Conservation (phyloP, 805 yeast genomes). For the Hermanozyma aechmeae region DNA sequence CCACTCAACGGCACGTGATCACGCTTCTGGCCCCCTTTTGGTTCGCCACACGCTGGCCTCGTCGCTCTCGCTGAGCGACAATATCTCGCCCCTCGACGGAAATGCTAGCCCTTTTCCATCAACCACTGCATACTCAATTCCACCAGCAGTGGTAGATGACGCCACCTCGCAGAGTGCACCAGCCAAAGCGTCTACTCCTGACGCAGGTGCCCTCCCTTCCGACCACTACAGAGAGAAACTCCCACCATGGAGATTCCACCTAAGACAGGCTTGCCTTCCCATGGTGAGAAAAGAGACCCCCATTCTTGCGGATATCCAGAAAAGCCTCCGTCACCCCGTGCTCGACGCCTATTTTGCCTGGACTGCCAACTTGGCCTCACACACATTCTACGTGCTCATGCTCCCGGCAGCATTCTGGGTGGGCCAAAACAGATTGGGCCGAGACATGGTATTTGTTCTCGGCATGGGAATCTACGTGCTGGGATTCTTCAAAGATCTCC, state of each 20-base stretch:
- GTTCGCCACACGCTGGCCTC: too few species aligned
- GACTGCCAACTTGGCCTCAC: constrained; percentile 86
- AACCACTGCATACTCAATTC: too few species aligned
- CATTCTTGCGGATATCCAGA: constrained; percentile 49
- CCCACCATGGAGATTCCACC: constrained; percentile 42
- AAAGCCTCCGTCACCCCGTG: constrained; percentile 32
- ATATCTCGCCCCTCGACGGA: too few species aligned
- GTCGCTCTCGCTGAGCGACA: too few species aligned
- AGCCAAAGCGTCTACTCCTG: constrained; percentile 19
- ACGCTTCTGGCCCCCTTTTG: too few species aligned
- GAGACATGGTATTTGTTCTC: constrained; percentile 52
- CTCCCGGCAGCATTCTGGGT: constrained; percentile 82
- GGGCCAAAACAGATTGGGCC: constrained; percentile 47
- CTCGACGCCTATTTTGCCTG: constrained; percentile 75
- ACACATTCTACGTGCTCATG: constrained; percentile 85
- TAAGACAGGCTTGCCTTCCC: constrained; percentile 48
- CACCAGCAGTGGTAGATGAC: too few species aligned
- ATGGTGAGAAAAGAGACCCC: constrained; percentile 58
- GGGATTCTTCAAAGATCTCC: constrained; percentile 72
- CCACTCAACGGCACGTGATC: too few species aligned
- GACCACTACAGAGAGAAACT: constrained; percentile 57
- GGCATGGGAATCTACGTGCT: constrained; percentile 65
- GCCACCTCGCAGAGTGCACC: constrained; percentile 2
- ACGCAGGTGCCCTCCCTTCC: constrained; percentile 67
- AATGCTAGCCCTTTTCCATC: too few species aligned